These are phyloP conservation scores for Dioscorea cayenensis DNA, from an alignment of 116 monocot species.

Conservation along the genomic window DNA sequence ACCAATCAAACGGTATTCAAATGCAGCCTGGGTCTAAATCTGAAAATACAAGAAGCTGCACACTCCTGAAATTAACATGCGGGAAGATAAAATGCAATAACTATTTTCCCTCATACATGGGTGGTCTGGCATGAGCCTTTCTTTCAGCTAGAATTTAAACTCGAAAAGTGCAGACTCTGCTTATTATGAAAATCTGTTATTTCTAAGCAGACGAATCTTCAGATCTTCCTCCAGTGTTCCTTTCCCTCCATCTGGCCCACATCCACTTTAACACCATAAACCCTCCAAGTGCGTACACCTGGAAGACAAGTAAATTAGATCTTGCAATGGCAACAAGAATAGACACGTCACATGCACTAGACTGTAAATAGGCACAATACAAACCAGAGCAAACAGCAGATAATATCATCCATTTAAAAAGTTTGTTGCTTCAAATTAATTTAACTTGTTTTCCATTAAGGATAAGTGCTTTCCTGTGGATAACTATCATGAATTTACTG, in stretches of 20 bases:
- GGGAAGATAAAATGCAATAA: too few relatives aligned
- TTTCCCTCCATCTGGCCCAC: conserved; percentile 26
- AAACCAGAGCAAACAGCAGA: not conserved
- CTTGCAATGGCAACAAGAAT: not conserved
- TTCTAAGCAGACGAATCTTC: not conserved
- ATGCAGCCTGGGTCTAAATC: too few relatives aligned
- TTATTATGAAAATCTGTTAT: too few relatives aligned
- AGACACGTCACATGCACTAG: not conserved
- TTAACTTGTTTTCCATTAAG: not conserved
- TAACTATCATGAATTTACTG: not conserved
- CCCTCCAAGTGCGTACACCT: conserved; percentile 24
- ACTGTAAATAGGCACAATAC: not conserved
- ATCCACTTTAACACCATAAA: conserved; percentile 20
- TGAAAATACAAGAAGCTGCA: too few relatives aligned
- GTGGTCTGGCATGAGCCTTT: too few relatives aligned
- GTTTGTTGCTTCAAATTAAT: too few relatives aligned
- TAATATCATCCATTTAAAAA: too few relatives aligned
- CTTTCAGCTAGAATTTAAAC: too few relatives aligned
- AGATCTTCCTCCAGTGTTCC: not conserved
- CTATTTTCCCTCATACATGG: too few relatives aligned
- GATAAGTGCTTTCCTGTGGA: not conserved
- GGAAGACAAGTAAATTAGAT: not conserved
- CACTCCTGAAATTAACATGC: too few relatives aligned
- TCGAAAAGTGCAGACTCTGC: too few relatives aligned
- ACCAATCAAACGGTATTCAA: too few relatives aligned